phyloP scores from a whole-genome alignment of 2,329 filamentous ascomycete genomes.

The Apiospora phragmitis region DNA sequence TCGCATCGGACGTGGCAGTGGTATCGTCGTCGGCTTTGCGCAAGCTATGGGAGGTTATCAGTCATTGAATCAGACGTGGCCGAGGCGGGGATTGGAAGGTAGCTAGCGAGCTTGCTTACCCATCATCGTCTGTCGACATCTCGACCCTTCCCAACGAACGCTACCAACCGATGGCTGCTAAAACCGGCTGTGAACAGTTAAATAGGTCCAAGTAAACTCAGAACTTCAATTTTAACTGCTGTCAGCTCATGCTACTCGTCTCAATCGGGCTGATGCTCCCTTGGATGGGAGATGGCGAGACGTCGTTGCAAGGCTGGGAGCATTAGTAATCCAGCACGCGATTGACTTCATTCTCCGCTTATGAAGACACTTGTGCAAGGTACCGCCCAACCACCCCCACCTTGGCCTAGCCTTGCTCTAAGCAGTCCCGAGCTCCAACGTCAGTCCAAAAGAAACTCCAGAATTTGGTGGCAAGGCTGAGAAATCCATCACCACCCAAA shows the following conservation, averaged over 20 bases:
- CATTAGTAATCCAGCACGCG: not conserved
- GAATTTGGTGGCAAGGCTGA: conserved; percentile 45
- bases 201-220: not conserved
- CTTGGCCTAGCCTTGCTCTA: not conserved
- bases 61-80: not conserved
- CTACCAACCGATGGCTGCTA: not conserved
- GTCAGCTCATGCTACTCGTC: conserved; percentile 14
- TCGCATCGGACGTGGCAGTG: conserved; percentile 18
- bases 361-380: conserved; percentile 7
- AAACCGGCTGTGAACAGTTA: not conserved
- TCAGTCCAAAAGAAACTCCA: conserved; percentile 9
- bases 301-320: not conserved
- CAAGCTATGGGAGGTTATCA: conserved; percentile 13
- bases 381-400: not conserved
- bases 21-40: conserved; percentile 18
- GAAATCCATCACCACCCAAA: conserved; percentile 30
- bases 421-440: not conserved
- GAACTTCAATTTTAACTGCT: not conserved
- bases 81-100: not conserved
- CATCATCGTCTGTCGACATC: not conserved
- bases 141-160: not conserved
- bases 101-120: too few relatives aligned
- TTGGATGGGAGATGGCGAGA: conserved; percentile 17
- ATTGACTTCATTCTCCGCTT: not conserved
- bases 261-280: conserved; percentile 13